These are phyloP conservation scores for Taphrina pruni DNA, from an alignment of 1,139 yeast genomes.

Conservation along the genomic window DNA sequence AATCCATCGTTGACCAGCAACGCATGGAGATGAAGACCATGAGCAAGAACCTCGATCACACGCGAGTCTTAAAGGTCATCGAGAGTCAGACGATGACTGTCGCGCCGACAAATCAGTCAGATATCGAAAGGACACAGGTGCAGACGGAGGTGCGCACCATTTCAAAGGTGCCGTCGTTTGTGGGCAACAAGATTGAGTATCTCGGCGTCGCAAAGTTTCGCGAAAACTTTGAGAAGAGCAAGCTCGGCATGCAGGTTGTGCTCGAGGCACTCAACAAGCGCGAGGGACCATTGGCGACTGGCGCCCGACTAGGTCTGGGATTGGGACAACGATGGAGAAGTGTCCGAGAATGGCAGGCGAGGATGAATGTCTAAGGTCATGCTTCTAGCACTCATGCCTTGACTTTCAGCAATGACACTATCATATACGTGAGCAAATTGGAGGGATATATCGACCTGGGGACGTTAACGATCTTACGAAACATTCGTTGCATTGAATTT, in stretches of 20 bases:
- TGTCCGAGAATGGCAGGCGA: slow-evolving; percentile 40
- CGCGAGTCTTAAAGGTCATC: slow-evolving; percentile 76
- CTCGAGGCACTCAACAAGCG: slow-evolving; percentile 64
- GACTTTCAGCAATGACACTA: no score
- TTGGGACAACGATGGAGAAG: slow-evolving; percentile 38
- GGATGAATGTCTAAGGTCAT: slow-evolving; percentile 21
- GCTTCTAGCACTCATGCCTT: no score
- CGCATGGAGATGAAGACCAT: slow-evolving; percentile 66
- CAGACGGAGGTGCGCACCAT: slow-evolving; percentile 27
- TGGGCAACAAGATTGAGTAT: slow-evolving; percentile 60
- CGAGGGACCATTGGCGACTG: slow-evolving; percentile 47
- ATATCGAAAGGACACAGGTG: slow-evolving; percentile 54
- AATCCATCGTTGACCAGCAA: slow-evolving; percentile 72
- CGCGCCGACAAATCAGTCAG: slow-evolving; percentile 54
- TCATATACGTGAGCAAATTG: background rate
- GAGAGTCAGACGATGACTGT: slow-evolving; percentile 62
- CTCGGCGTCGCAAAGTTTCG: slow-evolving; percentile 80
- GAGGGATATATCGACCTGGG: background rate
- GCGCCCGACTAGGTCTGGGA: slow-evolving; percentile 32
- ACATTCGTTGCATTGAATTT: background rate
- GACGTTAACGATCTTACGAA: background rate
- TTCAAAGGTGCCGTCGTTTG: slow-evolving; percentile 22
- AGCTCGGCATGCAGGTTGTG: slow-evolving; percentile 77
- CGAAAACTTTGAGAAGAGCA: slow-evolving; percentile 68
- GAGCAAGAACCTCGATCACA: slow-evolving; percentile 85